phyloP scores from a whole-genome alignment of 2,329 filamentous ascomycete genomes.

The Clonostachys rhizophaga region DNA sequence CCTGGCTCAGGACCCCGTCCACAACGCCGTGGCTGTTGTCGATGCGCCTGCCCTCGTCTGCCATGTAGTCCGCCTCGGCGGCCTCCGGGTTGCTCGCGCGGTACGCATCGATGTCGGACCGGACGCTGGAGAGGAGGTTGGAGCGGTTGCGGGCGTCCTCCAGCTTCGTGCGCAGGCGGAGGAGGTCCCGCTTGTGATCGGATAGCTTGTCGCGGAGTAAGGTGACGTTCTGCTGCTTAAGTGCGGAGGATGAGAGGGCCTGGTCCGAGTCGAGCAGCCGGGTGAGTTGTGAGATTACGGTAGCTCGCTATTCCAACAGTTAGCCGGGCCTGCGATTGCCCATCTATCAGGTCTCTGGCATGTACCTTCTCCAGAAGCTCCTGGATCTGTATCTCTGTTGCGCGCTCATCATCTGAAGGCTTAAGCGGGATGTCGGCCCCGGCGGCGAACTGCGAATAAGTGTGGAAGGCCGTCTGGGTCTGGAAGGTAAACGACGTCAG shows the following conservation, averaged over 20 bases:
- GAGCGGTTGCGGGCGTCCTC: slow-evolving; percentile 77
- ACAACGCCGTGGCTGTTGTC: slow-evolving; percentile 88
- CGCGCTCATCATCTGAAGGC: slow-evolving; percentile 78
- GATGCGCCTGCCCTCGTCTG: slow-evolving; percentile 79
- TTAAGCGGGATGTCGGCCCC: slow-evolving; percentile 75
- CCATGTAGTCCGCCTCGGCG: slow-evolving; percentile 94
- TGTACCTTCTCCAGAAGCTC: slow-evolving; percentile 77
- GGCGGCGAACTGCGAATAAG: slow-evolving; percentile 87
- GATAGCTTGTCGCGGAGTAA: slow-evolving; percentile 86
- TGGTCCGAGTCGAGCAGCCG: slow-evolving; percentile 93
- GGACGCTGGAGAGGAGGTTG: slow-evolving; percentile 86
- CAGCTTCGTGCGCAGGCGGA: slow-evolving; percentile 69
- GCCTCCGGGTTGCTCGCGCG: slow-evolving; percentile 74
- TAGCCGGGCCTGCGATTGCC: not conserved
- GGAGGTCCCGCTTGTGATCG: slow-evolving; percentile 80
- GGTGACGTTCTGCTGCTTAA: slow-evolving; percentile 95
- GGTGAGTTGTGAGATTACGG: slow-evolving; percentile 73
- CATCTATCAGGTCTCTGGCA: not conserved
- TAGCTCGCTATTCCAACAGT: slow-evolving; percentile 60
- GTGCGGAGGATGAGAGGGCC: slow-evolving; percentile 76
- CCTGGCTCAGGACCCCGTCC: slow-evolving; percentile 88
- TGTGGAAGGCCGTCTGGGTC: slow-evolving; percentile 81
- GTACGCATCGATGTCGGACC: slow-evolving; percentile 88
- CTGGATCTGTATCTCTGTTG: slow-evolving; percentile 75
- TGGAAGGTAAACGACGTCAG: slow-evolving; percentile 25